Base-by-base conservation (phyloP, 108 stramenopile species). In the Fistulifera solaris region DNA sequence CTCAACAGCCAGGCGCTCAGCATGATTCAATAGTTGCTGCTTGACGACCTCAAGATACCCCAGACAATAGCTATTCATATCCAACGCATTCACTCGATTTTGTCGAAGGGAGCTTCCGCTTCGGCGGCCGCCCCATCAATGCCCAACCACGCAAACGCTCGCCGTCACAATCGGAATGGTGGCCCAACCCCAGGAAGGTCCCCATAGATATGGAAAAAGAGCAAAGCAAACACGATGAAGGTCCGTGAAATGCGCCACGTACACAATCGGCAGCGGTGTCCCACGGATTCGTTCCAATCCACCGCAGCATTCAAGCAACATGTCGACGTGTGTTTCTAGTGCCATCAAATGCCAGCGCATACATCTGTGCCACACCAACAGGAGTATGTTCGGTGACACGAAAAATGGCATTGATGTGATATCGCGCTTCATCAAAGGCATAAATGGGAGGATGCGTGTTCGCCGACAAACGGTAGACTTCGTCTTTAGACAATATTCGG, bases 241-340 rank as follows among this genome's bases (percentile, higher is more conserved):
- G 83, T 76, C 21, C 89, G 68, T 12, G n/a, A 91, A 54, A 58
- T 87, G 85, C 21, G 75, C 60, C 0, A 76, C 78, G 48, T 86
- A 87, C 0, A 72, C 78, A 53, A 85, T 56, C 25, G 89, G 89
- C 38, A 91, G 62, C 1, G 89, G 89, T 1, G 89, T 85, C 1
- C 51, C 60, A 22, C 62, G 60, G 44, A 91, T 86, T 10, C 89
- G 70, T 54, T 91, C 89, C 75, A 81, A 70, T 10, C 73, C 77
- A 2, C 83, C 87, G 58, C 51, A 78, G 22, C 54, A 68, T 11
- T 21, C 65, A 17, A 17, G 59, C 13, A 73, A 63, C 25, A 38
- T 46, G 52, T 65, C 66, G 21, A 85, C 26, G n/a, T 48, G 47
- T 1, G 13, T 16, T 48, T 48, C 46, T 47, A 59, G 19, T 35